A percentile compares a stretch with the other conserved stretches of the same genome.
Evolutionary conservation across 257 asterid species (phyloP).

Genomic region (Nicotiana attenuata): DNA sequence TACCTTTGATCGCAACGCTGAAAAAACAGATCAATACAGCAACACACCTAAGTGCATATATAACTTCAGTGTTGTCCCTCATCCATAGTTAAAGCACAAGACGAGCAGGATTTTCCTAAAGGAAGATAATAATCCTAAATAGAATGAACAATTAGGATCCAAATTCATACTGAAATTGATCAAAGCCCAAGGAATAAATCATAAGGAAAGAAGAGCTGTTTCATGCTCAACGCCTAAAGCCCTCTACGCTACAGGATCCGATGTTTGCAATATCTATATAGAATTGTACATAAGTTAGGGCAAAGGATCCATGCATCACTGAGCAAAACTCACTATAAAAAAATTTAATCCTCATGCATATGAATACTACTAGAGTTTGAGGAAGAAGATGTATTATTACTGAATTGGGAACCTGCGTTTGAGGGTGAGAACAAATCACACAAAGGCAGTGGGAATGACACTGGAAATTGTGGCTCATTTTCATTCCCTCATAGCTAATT

Average conservation of each 20-base stretch:
- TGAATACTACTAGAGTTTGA: conserved; percentile 20
- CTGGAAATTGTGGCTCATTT: conserved; percentile 41
- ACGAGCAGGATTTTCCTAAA: too few relatives aligned
- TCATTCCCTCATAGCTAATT: conserved; percentile 8
- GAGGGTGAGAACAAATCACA: conserved; percentile 46
- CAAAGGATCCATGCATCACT: neutral
- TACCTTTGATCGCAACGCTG: too few relatives aligned
- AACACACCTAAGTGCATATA: too few relatives aligned
- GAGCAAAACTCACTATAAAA: neutral
- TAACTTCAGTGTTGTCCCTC: too few relatives aligned
- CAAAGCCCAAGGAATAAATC: neutral
- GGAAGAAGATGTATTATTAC: conserved; percentile 10
- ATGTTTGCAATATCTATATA: neutral
- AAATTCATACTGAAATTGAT: neutral
- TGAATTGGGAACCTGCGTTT: conserved; percentile 24
- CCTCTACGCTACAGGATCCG: neutral
- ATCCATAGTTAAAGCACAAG: too few relatives aligned
- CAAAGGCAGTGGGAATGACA: conserved; percentile 6
- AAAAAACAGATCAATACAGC: too few relatives aligned
- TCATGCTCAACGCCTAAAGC: neutral
- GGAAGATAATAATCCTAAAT: too few relatives aligned
- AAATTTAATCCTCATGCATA: conserved; percentile 27
- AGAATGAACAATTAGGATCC: neutral
- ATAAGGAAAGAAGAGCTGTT: neutral
- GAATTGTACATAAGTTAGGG: neutral